Conservation (phyloP, 176 grass and related monocot species). For the Puya raimondii region DNA sequence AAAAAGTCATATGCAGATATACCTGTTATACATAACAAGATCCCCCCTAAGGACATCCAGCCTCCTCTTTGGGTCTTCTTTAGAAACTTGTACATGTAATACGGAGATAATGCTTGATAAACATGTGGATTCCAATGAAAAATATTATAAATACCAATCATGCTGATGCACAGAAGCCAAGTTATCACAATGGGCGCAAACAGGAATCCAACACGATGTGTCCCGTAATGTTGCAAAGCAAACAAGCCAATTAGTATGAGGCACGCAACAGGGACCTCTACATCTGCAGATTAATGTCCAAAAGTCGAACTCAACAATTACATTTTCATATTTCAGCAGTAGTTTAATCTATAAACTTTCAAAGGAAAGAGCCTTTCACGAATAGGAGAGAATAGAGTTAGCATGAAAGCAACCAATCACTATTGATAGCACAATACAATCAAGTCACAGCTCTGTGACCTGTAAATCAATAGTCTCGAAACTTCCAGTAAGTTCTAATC, state of each 20-base stretch:
- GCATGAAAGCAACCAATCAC: not conserved
- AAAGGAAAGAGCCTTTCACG: not conserved
- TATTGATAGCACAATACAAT: not conserved
- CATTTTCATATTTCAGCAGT: not conserved
- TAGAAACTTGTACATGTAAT: slow-evolving; percentile 98
- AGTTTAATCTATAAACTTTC: too few relatives aligned
- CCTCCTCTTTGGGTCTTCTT: slow-evolving; percentile 87
- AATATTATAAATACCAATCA: slow-evolving; percentile 89
- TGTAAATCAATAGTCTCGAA: not conserved
- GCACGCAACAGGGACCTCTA: slow-evolving; percentile 83
- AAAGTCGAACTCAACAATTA: slow-evolving; percentile 5
- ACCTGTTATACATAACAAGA: slow-evolving; percentile 91
- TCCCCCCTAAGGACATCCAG: slow-evolving; percentile 97
- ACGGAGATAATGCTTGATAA: slow-evolving; percentile 84
- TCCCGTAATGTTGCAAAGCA: slow-evolving; percentile 95
- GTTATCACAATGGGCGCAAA: slow-evolving; percentile 81
- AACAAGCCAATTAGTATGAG: slow-evolving; percentile 74
- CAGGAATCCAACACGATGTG: slow-evolving; percentile 82
- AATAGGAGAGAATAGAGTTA: not conserved
- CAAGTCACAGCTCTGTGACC: not conserved
- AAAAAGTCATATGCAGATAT: slow-evolving; percentile 8
- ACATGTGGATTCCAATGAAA: slow-evolving; percentile 85
- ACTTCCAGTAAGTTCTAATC: not conserved
- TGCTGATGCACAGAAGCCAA: slow-evolving; percentile 94
- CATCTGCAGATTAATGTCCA: slow-evolving; percentile 52